Base-by-base conservation (phyloP, 2,329 filamentous ascomycete genomes). In the Ophiostoma piceae region DNA sequence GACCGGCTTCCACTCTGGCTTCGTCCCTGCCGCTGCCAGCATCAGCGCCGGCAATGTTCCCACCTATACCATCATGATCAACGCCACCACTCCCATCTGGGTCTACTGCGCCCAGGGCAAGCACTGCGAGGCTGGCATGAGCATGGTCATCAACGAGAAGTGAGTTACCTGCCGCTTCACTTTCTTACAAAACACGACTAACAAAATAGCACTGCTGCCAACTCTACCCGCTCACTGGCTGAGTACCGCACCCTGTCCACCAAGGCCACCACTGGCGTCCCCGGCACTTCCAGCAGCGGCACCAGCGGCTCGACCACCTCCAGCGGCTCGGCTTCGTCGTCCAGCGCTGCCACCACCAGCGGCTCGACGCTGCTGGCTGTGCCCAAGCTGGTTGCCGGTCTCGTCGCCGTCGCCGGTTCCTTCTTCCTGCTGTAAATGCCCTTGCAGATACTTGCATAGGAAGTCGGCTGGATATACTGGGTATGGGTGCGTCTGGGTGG, bases 41-140 rank as follows among this genome's bases (percentile, higher is more conserved):
- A 76, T 79, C 29, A 75, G 78, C 72, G 81, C 78, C 75, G 82
- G 82, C 74, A 79, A 82, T 77, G 83, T 88, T 71, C 86, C 90
- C 37, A 88, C 88, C 69, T 95, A 88, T 80, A 92, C 89, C 71
- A 82, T 94, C 75, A 84, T 84, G 77, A 81, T 95, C 78, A 89
- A 88, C 76, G 83, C 87, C 78, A 86, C 84, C 64, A 89, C 84
- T 69, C 91, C 92, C 39, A 78, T 82, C 73, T 82, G 81, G 78
- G 80, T 80, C 76, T 82, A 82, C 77, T 82, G 80, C 74, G 77
- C 79, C 16, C 81, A 82, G 26, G 79, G 78, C 26, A 74, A 75
- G 73, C 83, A 85, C 75, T 85, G 83, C 79, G 79, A 82, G 73
- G 78, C 75, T 12, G 82, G 82, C 71, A 85, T 85, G 83, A 78